phyloP scores from a whole-genome alignment of 2,329 filamentous ascomycete genomes.

The Alternaria solani region DNA sequence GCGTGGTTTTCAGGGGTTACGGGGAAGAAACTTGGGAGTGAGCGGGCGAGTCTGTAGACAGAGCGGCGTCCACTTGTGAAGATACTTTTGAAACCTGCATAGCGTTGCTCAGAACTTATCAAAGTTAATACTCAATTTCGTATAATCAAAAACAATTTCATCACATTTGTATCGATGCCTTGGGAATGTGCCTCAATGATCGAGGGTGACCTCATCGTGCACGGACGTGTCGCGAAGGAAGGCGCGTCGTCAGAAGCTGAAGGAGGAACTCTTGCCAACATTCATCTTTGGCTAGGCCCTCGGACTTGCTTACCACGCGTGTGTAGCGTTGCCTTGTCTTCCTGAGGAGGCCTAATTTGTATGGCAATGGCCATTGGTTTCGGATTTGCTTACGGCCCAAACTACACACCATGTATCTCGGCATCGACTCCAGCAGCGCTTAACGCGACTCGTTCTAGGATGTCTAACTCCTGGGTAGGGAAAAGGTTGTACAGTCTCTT shows the following conservation, averaged over 20 bases:
- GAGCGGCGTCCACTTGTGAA: not conserved
- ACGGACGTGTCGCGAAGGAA: not conserved
- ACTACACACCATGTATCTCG: no score
- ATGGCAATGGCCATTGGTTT: not conserved
- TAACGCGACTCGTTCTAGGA: not conserved
- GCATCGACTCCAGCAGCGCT: not conserved
- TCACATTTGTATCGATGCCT: not conserved
- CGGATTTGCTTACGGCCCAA: not conserved
- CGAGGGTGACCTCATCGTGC: not conserved
- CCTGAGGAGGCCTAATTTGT: no score
- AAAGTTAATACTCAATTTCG: not conserved
- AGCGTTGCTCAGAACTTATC: not conserved
- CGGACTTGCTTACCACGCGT: not conserved
- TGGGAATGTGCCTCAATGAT: not conserved
- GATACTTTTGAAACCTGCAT: not conserved
- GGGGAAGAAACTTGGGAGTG: constrained; percentile 63
- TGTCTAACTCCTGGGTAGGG: not conserved
- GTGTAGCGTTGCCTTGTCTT: no score
- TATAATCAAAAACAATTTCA: not conserved
- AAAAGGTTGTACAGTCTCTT: not conserved
- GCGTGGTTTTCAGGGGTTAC: constrained; percentile 80
- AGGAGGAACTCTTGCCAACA: not conserved
- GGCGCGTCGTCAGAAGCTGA: not conserved
- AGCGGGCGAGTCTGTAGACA: constrained; percentile 42
- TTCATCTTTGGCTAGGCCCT: not conserved